Conservation (phyloP, 371 early-diverging fungal species). For the Rhizopus stolonifer region DNA sequence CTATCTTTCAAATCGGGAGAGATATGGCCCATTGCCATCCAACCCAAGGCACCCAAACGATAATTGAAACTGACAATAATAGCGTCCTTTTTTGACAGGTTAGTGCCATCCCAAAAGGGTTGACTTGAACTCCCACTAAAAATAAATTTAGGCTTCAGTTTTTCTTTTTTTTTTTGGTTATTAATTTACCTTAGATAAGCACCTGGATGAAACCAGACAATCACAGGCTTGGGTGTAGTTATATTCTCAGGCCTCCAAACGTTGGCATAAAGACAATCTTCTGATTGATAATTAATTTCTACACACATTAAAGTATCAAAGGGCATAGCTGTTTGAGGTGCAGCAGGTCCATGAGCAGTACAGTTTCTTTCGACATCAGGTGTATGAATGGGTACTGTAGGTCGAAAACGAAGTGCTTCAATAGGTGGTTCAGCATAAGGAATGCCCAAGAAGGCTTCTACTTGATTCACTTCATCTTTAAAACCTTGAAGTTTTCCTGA, state of each 20-base stretch:
- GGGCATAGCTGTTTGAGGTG: slow-evolving; percentile 38
- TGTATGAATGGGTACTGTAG: slow-evolving; percentile 21
- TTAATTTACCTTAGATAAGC: slow-evolving; percentile 32
- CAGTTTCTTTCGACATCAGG: slow-evolving; percentile 18
- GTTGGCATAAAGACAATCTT: slow-evolving; percentile 42
- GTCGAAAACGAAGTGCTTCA: slow-evolving; percentile 29
- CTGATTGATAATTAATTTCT: slow-evolving; percentile 32
- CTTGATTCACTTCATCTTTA: slow-evolving; percentile 19
- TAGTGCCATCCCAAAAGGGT: slow-evolving; percentile 39
- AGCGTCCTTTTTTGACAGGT: slow-evolving; percentile 30
- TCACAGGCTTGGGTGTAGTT: slow-evolving; percentile 27
- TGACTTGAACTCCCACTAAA: slow-evolving; percentile 34
- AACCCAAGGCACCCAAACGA: slow-evolving; percentile 37
- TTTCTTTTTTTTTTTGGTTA: background rate
- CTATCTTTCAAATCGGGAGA: slow-evolving; percentile 24
- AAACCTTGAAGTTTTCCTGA: slow-evolving; percentile 35
- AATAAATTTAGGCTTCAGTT: background rate
- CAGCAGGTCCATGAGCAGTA: slow-evolving; percentile 23
- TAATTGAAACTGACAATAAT: slow-evolving; percentile 43
- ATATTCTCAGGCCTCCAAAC: slow-evolving; percentile 28
- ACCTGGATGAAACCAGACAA: slow-evolving; percentile 41
- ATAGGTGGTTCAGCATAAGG: slow-evolving; percentile 37
- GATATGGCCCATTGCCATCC: slow-evolving; percentile 32
- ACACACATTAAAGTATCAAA: slow-evolving; percentile 43
- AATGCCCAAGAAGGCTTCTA: slow-evolving; percentile 36